Evolutionary conservation across 345 rosid genomes (phyloP), one percentile per base, ranked within the genome.

Genomic region (Atalantia buxifolia): DNA sequence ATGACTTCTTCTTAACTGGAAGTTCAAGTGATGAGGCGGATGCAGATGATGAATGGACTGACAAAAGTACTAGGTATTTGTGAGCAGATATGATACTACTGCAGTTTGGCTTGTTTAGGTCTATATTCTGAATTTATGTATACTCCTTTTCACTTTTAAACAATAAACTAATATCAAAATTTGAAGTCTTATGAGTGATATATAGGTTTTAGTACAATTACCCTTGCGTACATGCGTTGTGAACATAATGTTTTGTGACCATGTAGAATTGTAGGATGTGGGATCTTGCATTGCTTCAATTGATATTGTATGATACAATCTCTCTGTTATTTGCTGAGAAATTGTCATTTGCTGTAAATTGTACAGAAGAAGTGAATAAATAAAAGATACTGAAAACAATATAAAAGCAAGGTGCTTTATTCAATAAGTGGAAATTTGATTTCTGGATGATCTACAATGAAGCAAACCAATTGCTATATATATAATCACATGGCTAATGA

Each of bases 1-100:
- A 96, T 85, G 98, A 94, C 84, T 94, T 94, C 88, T 96, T 96
- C 82, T 80, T 92, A 65, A 72, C 82, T 83, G 98, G 98, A 86
- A 91, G 91, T 82, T 94, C 99, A 48, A 96, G 98, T 80, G 98
- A 96, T 85, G 99, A 96, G 87, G 99, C 94, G 55, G 95, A 96
- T 76, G 99, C 98, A 27, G 98, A 96, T 86, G 98, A 96, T 82
- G 99, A 96, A 77, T 96, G 92, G 93, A 96, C 99, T 0, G 98
- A 96, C 80, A 94, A 92, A 86, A 96, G 98, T 78, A 84, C 94
- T 81, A 90, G 92, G 99, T 96, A 90, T 69, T 30, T n/a, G 4
- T 70, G 66, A 48, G 7, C 7, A 1, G 22, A 18, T 53, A 53
- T 18, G 57, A 5, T 53, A 18, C 57, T 53, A 33, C 38, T 76